Evolutionary conservation across 2,329 filamentous ascomycete species (phyloP).

Genomic region (Cladorrhinum sp.): DNA sequence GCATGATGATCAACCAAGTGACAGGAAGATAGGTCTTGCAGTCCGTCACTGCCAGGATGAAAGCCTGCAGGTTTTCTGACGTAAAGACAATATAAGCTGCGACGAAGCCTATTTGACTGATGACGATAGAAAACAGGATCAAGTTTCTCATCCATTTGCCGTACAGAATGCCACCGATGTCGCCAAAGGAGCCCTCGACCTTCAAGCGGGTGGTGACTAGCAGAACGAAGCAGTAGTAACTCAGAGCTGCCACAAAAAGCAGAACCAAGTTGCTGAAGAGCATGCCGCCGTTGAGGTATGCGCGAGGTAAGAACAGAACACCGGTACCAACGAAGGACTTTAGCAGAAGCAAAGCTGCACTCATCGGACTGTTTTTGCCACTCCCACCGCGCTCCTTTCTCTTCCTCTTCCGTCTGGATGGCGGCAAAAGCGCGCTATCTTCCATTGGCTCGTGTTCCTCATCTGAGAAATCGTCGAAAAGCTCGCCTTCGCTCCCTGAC

Average conservation of each 20-base stretch:
- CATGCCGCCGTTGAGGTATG: slow-evolving; percentile 96
- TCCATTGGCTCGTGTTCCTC: slow-evolving; percentile 80
- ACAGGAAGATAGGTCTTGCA: slow-evolving; percentile 84
- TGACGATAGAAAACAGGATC: slow-evolving; percentile 87
- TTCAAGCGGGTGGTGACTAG: slow-evolving; percentile 81
- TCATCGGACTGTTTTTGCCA: slow-evolving; percentile 74
- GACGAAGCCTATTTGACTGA: slow-evolving; percentile 93
- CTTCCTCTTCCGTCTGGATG: slow-evolving; percentile 69
- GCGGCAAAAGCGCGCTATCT: slow-evolving; percentile 76
- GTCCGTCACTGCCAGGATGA: slow-evolving; percentile 85
- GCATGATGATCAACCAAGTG: slow-evolving; percentile 86
- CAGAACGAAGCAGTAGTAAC: slow-evolving; percentile 96
- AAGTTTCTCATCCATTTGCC: slow-evolving; percentile 84
- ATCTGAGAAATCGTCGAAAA: slow-evolving; percentile 56
- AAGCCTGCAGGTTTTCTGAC: slow-evolving; percentile 90
- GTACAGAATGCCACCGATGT: slow-evolving; percentile 90
- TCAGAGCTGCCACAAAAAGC: slow-evolving; percentile 78
- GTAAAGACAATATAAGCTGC: slow-evolving; percentile 97
- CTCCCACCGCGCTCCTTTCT: slow-evolving; percentile 70
- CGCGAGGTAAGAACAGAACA: slow-evolving; percentile 86
- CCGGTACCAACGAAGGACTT: slow-evolving; percentile 98
- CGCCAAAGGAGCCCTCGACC: slow-evolving; percentile 92
- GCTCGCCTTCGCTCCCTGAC: slow-evolving; percentile 67
- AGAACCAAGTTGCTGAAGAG: slow-evolving; percentile 90
- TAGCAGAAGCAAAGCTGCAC: slow-evolving; percentile 79